Evolutionary conservation across 208 protist genomes (phyloP), one percentile per base, ranked within the genome.

Genomic region (Crithidia bombi): DNA sequence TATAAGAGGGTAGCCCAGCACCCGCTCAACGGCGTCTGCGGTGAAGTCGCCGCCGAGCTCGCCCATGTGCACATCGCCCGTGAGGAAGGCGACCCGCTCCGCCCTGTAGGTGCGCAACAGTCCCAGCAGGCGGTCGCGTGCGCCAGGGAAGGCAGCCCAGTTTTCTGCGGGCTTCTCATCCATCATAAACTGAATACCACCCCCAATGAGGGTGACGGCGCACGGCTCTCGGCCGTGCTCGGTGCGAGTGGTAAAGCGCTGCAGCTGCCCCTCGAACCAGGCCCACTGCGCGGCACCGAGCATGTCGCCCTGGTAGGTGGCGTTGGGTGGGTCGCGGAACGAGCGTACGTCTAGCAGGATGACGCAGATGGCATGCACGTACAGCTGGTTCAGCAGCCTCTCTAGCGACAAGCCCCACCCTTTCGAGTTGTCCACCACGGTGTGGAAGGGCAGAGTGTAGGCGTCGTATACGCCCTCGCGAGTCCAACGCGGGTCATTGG

Each of bases 321-420:
- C 86, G 41, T 81, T 87, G 7, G 75, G 56, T 5, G 72, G 51
- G 61, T 94, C 82, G 50, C 85, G 82, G 76, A 90, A 85, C 50
- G 87, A 93, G 57, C 92, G 86, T n/a, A 81, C 83, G 73, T 97
- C 92, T 6, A 97, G 82, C 28, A 97, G 75, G 17, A 97, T 26
- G 38, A 93, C 47, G 54, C 88, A 92, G 6, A 91, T 30, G 12
- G 81, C 81, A 49, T 82, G 49, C 59, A 81, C 78, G 58, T 94
- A 94, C 10, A 86, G 63, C 33, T 62, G 39, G 11, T 36, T 11
- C 54, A 86, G 54, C 19, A 77, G 41, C 15, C 10, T 32, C 39
- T 52, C 56, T 47, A 71, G 11, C 2, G 64, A 43, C 11, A 39
- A 15, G 0, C 64, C 71, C 71, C 63, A 71, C 12, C 56, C 64